phyloP scores from a whole-genome alignment of 2,329 filamentous ascomycete species.

The Gnomoniopsis smithogilvyi region DNA sequence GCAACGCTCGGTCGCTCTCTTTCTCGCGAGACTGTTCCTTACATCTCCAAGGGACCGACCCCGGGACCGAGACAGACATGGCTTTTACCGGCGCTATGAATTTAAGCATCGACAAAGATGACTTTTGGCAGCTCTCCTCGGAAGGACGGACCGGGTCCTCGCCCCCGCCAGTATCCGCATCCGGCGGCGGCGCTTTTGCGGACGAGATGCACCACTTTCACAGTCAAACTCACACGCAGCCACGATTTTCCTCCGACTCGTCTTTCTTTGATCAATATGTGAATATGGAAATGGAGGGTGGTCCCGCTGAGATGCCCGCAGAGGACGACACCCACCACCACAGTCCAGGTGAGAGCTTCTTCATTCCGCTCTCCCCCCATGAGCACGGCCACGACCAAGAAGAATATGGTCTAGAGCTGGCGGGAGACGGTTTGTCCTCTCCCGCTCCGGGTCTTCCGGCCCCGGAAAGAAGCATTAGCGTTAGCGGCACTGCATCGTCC shows the following conservation, averaged over 20 bases:
- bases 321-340: neutral
- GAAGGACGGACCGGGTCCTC: neutral
- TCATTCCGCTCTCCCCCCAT: constrained; percentile 6
- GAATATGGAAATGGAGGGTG: constrained; percentile 7
- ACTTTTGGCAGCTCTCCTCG: constrained; percentile 15
- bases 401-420: neutral
- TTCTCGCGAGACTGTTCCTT: neutral
- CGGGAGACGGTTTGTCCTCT: constrained; percentile 2
- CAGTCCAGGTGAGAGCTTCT: constrained; percentile 4
- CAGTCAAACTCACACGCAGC: neutral
- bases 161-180: neutral
- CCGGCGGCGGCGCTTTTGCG: neutral
- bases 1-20: neutral
- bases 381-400: neutral
- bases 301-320: neutral
- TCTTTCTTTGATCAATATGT: constrained; percentile 17
- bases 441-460: neutral
- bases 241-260: constrained; percentile 5
- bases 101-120: constrained; percentile 17
- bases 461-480: neutral
- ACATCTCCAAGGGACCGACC: neutral
- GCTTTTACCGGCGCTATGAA: constrained; percentile 12
- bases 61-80: neutral
- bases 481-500: constrained; percentile 3
- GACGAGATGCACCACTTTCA: neutral